phyloP scores from a whole-genome alignment of 345 rosid species.

The Salix caprea region DNA sequence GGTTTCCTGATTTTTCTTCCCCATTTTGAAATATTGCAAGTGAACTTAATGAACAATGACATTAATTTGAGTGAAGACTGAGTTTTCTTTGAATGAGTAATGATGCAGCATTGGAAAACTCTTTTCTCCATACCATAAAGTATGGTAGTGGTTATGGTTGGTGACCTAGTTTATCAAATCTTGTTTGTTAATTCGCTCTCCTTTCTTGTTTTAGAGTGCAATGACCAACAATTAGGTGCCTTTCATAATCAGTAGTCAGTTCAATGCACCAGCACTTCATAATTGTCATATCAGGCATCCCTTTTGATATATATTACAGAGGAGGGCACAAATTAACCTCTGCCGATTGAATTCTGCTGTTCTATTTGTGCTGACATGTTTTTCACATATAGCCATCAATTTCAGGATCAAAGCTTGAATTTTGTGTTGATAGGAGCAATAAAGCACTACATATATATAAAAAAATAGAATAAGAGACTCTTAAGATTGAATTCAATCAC shows the following conservation, averaged over 20 bases:
- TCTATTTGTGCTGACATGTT: background rate
- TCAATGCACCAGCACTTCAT: slow-evolving; percentile 2
- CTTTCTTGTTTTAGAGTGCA: background rate
- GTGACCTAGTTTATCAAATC: no score
- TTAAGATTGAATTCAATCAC: background rate
- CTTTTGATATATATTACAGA: slow-evolving; percentile 1
- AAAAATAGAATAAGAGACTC: background rate
- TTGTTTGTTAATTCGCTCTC: background rate
- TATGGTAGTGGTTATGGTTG: no score
- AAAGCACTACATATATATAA: no score
- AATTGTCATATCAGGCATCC: background rate
- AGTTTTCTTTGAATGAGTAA: background rate
- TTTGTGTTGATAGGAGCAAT: background rate
- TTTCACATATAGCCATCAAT: background rate
- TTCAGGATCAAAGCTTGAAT: background rate
- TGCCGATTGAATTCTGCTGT: background rate
- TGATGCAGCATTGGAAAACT: background rate
- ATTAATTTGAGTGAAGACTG: background rate
- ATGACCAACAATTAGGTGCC: background rate
- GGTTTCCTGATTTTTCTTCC: background rate
- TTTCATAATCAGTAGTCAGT: background rate
- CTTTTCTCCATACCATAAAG: background rate
- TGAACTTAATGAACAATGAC: background rate
- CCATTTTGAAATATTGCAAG: background rate
- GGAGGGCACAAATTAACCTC: background rate